Conservation (phyloP, 495 filamentous ascomycete species). For the Apodospora peruviana region DNA sequence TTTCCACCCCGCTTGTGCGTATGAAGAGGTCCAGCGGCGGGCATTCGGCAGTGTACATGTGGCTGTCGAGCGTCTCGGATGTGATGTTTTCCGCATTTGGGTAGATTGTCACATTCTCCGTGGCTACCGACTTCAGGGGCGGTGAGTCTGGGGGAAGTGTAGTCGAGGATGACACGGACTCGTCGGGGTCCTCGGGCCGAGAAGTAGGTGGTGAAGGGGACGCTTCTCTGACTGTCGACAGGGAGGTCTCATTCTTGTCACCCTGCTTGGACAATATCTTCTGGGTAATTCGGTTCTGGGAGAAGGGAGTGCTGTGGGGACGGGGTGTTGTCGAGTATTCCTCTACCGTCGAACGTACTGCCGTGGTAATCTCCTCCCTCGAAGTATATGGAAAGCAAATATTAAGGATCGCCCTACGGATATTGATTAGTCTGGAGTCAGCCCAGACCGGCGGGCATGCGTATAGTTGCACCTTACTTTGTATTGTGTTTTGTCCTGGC, state of each 20-base stretch:
- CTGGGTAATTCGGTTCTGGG: slow-evolving; percentile 76
- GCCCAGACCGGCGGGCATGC: too few species aligned
- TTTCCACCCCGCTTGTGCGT: slow-evolving; percentile 84
- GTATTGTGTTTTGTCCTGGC: slow-evolving; percentile 79
- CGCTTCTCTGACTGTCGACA: slow-evolving; percentile 36
- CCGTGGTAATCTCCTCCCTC: slow-evolving; percentile 90
- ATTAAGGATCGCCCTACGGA: slow-evolving; percentile 69
- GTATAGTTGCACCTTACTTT: slow-evolving; percentile 41
- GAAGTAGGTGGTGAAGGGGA: slow-evolving; percentile 30
- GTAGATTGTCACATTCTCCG: slow-evolving; percentile 23
- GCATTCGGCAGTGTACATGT: slow-evolving; percentile 76
- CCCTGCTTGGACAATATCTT: slow-evolving; percentile 63
- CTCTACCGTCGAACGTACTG: slow-evolving; percentile 77
- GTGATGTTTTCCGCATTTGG: slow-evolving; percentile 81
- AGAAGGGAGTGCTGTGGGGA: slow-evolving; percentile 64
- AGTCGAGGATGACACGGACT: slow-evolving; percentile 49
- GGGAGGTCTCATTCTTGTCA: slow-evolving; percentile 43
- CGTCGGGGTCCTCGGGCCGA: slow-evolving; percentile 41
- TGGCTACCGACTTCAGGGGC: slow-evolving; percentile 41
- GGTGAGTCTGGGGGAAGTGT: slow-evolving; percentile 38
- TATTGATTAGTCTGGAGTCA: too few species aligned
- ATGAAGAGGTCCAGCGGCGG: slow-evolving; percentile 88
- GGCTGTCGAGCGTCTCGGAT: slow-evolving; percentile 64
- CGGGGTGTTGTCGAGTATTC: slow-evolving; percentile 68
- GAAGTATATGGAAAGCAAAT: slow-evolving; percentile 98